Percentiles rank a stretch among this genome's conserved stretches.
These are phyloP conservation scores for Colletotrichum costaricense DNA, from an alignment of 2,329 filamentous ascomycete species.

Conservation along the genomic window DNA sequence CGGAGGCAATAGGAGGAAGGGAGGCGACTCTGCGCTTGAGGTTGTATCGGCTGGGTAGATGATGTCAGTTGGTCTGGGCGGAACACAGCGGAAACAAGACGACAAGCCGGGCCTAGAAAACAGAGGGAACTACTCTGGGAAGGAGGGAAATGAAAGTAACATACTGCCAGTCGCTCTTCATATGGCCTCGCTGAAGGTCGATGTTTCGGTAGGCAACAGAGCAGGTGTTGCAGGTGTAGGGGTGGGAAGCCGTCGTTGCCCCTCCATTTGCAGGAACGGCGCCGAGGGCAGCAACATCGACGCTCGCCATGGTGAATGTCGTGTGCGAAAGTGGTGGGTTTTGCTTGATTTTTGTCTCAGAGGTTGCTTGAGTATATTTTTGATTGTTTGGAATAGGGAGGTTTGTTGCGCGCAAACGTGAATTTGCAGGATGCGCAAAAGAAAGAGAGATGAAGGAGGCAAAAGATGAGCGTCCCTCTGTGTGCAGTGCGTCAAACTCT, in stretches of 20 bases:
- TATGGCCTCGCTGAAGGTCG: slow-evolving; percentile 92
- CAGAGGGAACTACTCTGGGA: neutral
- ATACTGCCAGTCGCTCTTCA: slow-evolving; percentile 99
- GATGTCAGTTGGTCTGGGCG: slow-evolving; percentile 33
- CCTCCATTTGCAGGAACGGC: slow-evolving; percentile 40
- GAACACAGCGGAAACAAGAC: neutral
- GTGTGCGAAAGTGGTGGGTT: neutral
- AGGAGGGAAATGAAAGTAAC: slow-evolving; percentile 49
- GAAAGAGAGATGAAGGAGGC: slow-evolving; percentile 1
- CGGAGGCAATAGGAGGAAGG: slow-evolving; percentile 89
- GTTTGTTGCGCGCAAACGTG: neutral
- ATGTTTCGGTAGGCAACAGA: slow-evolving; percentile 96
- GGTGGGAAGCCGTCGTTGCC: slow-evolving; percentile 69
- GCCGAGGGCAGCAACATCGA: slow-evolving; percentile 39
- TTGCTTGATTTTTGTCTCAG: neutral
- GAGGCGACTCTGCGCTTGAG: slow-evolving; percentile 93
- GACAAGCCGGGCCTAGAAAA: neutral
- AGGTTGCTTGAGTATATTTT: neutral
- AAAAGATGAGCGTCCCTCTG: slow-evolving; percentile 5
- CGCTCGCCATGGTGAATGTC: slow-evolving; percentile 57
- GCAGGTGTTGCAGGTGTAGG: slow-evolving; percentile 98
- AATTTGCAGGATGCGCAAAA: slow-evolving; percentile 19
- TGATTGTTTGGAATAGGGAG: neutral
- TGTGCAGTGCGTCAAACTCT: slow-evolving; percentile 17
- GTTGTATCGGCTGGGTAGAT: slow-evolving; percentile 81